These are phyloP conservation scores for Psidium guajava DNA, from an alignment of 345 rosid genomes.

Conservation along the genomic window DNA sequence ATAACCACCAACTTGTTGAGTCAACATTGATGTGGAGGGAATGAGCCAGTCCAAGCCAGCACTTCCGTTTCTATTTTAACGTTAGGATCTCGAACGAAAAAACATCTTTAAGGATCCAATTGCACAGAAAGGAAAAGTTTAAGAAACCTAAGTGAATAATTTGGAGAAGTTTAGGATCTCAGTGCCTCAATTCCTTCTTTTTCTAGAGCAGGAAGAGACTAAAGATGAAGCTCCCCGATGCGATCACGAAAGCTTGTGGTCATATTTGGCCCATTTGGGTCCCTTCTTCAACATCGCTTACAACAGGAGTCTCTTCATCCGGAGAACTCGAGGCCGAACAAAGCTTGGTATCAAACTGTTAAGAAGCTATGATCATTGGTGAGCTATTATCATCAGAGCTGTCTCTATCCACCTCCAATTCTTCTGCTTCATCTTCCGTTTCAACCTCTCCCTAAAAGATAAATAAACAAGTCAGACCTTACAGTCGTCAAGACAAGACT, in stretches of 20 bases:
- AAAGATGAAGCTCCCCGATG: background rate
- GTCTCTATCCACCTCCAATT: too few species aligned
- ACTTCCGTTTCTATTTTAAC: too few species aligned
- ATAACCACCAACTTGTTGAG: background rate
- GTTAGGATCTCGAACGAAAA: background rate
- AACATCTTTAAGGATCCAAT: background rate
- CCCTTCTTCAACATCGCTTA: background rate
- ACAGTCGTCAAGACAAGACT: too few species aligned
- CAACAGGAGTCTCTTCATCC: background rate
- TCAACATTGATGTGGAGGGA: background rate
- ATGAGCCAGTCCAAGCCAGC: background rate
- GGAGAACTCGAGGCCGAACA: background rate
- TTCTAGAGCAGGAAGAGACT: background rate
- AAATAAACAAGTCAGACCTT: too few species aligned
- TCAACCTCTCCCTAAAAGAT: too few species aligned
- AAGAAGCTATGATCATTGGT: too few species aligned
- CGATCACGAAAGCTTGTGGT: background rate
- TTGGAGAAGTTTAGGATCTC: background rate
- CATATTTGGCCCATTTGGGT: background rate
- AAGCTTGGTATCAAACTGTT: too few species aligned
- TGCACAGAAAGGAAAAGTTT: background rate
- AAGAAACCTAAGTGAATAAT: background rate
- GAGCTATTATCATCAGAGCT: too few species aligned
- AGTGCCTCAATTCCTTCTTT: background rate
- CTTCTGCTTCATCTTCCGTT: too few species aligned